A percentile compares a stretch with the other conserved stretches of the same genome.
These are phyloP conservation scores for Tetrapisispora nanseiensis DNA, from an alignment of 805 yeast genomes.

Conservation along the genomic window DNA sequence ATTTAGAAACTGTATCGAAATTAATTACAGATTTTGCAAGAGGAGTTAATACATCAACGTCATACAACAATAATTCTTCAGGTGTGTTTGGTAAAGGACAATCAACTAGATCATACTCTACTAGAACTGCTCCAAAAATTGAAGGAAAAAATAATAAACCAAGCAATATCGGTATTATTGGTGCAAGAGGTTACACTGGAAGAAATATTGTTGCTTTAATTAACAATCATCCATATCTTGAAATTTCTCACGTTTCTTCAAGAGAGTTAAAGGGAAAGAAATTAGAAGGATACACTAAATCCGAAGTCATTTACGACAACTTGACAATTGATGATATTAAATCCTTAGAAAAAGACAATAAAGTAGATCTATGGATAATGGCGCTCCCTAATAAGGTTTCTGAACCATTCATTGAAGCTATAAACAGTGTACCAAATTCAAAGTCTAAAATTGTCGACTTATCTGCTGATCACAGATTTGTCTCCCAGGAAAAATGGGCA, in stretches of 20 bases:
- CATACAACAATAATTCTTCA: slow-evolving; percentile 27
- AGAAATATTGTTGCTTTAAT: slow-evolving; percentile 83
- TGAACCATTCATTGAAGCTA: slow-evolving; percentile 74
- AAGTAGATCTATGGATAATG: slow-evolving; percentile 97
- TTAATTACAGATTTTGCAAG: slow-evolving; percentile 49
- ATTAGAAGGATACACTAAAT: slow-evolving; percentile 78
- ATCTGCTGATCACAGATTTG: slow-evolving; percentile 94
- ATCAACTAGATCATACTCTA: slow-evolving; percentile 45
- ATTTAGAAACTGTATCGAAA: slow-evolving; percentile 49
- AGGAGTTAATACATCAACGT: slow-evolving; percentile 16
- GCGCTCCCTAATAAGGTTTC: slow-evolving; percentile 98
- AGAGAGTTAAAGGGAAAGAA: slow-evolving; percentile 87
- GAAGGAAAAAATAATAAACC: slow-evolving; percentile 51
- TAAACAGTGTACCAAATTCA: slow-evolving; percentile 52
- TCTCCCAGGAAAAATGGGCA: slow-evolving; percentile 75
- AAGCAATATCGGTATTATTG: slow-evolving; percentile 83
- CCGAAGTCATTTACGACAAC: slow-evolving; percentile 71
- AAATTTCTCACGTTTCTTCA: slow-evolving; percentile 87
- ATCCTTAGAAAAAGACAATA: slow-evolving; percentile 60
- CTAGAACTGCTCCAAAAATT: slow-evolving; percentile 49
- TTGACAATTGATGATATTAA: slow-evolving; percentile 80
- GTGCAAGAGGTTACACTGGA: slow-evolving; percentile 98
- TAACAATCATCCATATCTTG: slow-evolving; percentile 79
- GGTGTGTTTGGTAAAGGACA: slow-evolving; percentile 40
- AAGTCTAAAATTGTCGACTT: slow-evolving; percentile 79